These are phyloP conservation scores for Haematococcus lacustris DNA, from an alignment of 139 green algal genomes.

Conservation along the genomic window DNA sequence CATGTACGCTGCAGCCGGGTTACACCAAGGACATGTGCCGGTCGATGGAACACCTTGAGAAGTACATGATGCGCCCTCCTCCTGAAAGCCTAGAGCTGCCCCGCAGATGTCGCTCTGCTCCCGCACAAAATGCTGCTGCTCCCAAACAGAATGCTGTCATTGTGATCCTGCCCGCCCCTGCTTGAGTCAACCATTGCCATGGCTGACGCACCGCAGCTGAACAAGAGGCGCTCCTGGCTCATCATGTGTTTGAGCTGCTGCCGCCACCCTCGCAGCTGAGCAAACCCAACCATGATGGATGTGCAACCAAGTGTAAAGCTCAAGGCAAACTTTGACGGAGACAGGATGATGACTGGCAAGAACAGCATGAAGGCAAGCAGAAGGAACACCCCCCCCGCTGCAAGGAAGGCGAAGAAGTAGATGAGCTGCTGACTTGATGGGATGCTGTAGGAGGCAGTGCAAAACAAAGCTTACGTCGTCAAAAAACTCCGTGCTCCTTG, in stretches of 20 bases:
- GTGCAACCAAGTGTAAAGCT: conserved; percentile 79
- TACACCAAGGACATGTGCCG: neutral
- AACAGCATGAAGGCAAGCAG: conserved; percentile 80
- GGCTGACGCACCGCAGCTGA: conserved; percentile 53
- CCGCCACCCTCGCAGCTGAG: conserved; percentile 68
- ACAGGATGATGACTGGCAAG: conserved; percentile 80
- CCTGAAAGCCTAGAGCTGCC: too few species aligned
- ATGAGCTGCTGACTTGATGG: conserved; percentile 30
- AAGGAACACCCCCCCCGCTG: conserved; percentile 65
- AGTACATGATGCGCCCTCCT: neutral
- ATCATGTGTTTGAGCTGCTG: conserved; percentile 79
- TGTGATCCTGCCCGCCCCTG: neutral
- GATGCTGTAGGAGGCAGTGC: conserved; percentile 19
- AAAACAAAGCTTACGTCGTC: too few species aligned
- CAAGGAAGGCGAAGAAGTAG: conserved; percentile 47
- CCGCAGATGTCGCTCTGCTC: too few species aligned
- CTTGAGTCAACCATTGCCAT: neutral
- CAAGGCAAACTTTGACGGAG: conserved; percentile 88
- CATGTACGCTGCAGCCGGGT: conserved; percentile 57
- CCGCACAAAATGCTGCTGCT: too few species aligned
- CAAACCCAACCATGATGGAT: conserved; percentile 69
- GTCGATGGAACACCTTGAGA: neutral
- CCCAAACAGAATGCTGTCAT: neutral
- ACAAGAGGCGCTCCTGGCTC: conserved; percentile 64
- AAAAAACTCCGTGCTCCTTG: too few species aligned